These are phyloP conservation scores for Termitomyces sp. DNA, from an alignment of 768 basidiomycete species.

Conservation along the genomic window DNA sequence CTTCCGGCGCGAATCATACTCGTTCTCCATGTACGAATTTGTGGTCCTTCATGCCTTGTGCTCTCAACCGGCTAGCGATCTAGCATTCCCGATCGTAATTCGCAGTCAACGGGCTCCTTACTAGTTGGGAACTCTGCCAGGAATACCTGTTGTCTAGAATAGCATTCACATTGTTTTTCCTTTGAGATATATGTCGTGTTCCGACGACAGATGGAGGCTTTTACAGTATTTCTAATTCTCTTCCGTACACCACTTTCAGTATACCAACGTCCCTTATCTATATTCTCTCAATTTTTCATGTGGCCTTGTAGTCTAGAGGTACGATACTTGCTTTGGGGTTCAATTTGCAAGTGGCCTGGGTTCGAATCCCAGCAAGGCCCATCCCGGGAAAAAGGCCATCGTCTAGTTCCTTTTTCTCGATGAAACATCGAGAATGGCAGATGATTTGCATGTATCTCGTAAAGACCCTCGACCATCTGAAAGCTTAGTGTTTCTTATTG, in stretches of 20 bases:
- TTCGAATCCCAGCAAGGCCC: conserved; percentile 49
- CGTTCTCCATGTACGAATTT: too few relatives aligned
- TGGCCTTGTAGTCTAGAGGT: conserved; percentile 35
- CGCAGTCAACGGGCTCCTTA: not conserved
- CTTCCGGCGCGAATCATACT: not conserved
- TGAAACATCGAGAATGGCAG: too few relatives aligned
- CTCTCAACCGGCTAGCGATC: too few relatives aligned
- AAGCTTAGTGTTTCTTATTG: not conserved
- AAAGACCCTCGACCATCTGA: too few relatives aligned
- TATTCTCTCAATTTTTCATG: too few relatives aligned
- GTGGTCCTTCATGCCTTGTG: not conserved
- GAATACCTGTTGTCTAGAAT: not conserved
- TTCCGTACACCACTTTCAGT: too few relatives aligned
- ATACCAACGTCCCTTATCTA: too few relatives aligned
- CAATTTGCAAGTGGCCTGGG: conserved; percentile 44
- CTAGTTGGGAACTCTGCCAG: not conserved
- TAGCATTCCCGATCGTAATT: not conserved
- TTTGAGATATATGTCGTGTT: not conserved
- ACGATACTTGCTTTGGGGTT: conserved; percentile 49
- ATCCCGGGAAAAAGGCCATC: too few relatives aligned
- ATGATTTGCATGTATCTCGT: too few relatives aligned
- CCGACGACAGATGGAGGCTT: too few relatives aligned
- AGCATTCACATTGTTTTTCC: not conserved
- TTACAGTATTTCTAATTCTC: too few relatives aligned
- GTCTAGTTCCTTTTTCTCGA: not conserved